These are phyloP conservation scores for Brassica juncea DNA, from an alignment of 345 rosid genomes.

Conservation along the genomic window DNA sequence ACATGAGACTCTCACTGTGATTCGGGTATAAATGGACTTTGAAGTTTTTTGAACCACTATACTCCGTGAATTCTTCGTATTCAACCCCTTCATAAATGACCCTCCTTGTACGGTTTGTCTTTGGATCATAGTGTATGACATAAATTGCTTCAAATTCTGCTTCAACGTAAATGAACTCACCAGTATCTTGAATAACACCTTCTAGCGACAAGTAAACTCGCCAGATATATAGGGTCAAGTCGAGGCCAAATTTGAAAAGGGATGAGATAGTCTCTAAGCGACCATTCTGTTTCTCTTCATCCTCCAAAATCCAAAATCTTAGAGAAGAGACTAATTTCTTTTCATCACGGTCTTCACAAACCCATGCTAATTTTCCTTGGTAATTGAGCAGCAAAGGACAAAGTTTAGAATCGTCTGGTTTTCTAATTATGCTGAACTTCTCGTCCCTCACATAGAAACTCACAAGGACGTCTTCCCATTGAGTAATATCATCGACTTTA, in stretches of 20 bases:
- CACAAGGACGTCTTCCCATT: background rate
- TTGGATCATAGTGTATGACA: constrained; percentile 11
- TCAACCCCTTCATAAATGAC: background rate
- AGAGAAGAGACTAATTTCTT: background rate
- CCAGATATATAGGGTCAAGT: background rate
- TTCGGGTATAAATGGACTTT: background rate
- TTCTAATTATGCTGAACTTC: background rate
- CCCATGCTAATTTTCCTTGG: constrained; percentile 22
- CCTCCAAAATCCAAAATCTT: constrained; percentile 26
- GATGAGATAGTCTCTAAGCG: background rate
- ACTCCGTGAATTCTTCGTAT: background rate
- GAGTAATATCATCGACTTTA: background rate
- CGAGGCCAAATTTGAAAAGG: background rate
- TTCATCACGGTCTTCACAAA: background rate
- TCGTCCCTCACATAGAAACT: constrained; percentile 26
- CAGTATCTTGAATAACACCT: background rate
- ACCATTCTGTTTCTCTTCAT: constrained; percentile 30
- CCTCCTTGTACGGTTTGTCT: constrained; percentile 16
- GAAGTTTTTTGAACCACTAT: background rate
- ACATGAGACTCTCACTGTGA: constrained; percentile 10
- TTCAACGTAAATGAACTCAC: background rate
- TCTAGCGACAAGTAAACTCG: background rate
- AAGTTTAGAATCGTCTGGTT: background rate
- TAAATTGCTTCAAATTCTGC: too few relatives aligned
- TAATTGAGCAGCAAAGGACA: background rate